A percentile compares a stretch with the other conserved stretches of the same genome.
phyloP scores from a whole-genome alignment of 1,284 basidiomycete genomes.

The Cystobasidium sp. region DNA sequence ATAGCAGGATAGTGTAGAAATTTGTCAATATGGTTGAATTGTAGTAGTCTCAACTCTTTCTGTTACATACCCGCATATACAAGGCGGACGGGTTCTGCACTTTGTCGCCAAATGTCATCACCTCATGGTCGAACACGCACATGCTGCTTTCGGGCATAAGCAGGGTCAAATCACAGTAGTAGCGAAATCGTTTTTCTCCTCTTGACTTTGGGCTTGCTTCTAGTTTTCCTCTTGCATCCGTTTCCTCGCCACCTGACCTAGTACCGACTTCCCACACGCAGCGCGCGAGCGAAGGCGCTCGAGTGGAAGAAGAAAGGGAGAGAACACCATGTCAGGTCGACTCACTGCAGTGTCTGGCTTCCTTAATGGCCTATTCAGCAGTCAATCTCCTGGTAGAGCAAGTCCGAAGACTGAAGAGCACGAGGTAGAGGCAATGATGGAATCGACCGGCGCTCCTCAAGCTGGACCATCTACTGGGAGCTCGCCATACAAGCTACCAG shows the following conservation, averaged over 20 bases:
- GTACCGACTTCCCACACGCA: no score
- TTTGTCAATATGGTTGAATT: no score
- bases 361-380: conserved; percentile 10
- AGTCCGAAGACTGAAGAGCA: neutral
- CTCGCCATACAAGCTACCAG: neutral
- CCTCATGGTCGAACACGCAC: no score
- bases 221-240: no score
- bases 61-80: no score
- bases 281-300: neutral
- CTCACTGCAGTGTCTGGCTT: conserved; percentile 16
- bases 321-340: neutral
- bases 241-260: no score
- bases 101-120: no score
- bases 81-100: no score
- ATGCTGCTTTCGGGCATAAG: neutral
- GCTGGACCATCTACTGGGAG: neutral
- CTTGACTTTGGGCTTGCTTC: no score
- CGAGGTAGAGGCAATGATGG: neutral
- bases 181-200: no score
- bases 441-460: neutral
- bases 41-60: no score
- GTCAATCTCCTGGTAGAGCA: neutral
- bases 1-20: no score
- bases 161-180: neutral
- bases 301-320: neutral